These are phyloP conservation scores for Chernovozyma aurita DNA, from an alignment of 1,139 yeast species.

Conservation along the genomic window DNA sequence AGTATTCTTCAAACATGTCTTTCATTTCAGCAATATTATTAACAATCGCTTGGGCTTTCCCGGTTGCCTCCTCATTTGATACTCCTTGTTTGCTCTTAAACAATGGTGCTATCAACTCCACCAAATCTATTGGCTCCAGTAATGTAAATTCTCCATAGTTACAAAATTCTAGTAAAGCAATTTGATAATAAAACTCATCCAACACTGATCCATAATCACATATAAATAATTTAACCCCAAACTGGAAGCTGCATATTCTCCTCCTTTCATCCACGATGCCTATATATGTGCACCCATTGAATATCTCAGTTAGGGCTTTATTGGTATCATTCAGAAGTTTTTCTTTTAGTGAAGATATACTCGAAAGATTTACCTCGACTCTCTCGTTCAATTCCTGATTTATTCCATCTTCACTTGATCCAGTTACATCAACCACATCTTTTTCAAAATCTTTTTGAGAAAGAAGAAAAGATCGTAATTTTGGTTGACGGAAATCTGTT, in stretches of 20 bases:
- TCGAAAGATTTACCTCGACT: slow-evolving; percentile 46
- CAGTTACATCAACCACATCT: not conserved
- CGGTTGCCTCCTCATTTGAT: slow-evolving; percentile 9
- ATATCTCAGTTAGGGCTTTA: slow-evolving; percentile 56
- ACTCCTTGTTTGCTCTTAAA: slow-evolving; percentile 13
- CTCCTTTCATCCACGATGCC: slow-evolving; percentile 75
- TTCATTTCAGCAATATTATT: slow-evolving; percentile 41
- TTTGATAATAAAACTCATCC: slow-evolving; percentile 73
- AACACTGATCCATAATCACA: slow-evolving; percentile 77
- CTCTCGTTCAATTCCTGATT: slow-evolving; percentile 14
- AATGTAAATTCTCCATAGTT: slow-evolving; percentile 69
- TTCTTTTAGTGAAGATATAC: slow-evolving; percentile 51
- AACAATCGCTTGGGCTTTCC: slow-evolving; percentile 15
- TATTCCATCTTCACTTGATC: too few species aligned
- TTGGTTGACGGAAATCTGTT: slow-evolving; percentile 68
- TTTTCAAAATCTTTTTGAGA: not conserved
- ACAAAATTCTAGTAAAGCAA: slow-evolving; percentile 71
- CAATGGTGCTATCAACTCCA: slow-evolving; percentile 24
- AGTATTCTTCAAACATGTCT: slow-evolving; percentile 82
- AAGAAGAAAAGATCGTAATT: slow-evolving; percentile 22
- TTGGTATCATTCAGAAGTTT: slow-evolving; percentile 47
- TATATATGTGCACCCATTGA: slow-evolving; percentile 68
- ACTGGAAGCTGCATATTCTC: slow-evolving; percentile 77
- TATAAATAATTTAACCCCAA: slow-evolving; percentile 69
- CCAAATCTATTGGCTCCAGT: slow-evolving; percentile 30